Base-by-base conservation (phyloP, 805 yeast species). In the Candida hispaniensis region DNA sequence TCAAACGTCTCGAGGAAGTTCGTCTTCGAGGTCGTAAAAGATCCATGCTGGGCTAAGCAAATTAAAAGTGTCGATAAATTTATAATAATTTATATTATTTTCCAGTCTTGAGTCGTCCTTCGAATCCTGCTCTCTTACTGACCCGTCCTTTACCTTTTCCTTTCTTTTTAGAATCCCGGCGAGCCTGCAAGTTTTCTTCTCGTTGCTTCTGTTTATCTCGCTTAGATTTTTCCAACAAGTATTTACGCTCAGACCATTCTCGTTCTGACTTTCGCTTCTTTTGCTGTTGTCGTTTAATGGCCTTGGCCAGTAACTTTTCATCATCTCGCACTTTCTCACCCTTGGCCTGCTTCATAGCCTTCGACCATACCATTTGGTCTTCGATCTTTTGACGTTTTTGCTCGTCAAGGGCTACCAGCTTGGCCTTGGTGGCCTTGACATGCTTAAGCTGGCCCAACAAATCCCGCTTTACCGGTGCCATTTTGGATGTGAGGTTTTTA, bases 21-120 rank as follows among this genome's bases (percentile, higher is more conserved):
- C 64, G 97, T 49, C 55, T 79, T 61, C 72, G 98, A 52, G 98
- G 98, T 1, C 68, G 98, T 46, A 91, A 91, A 68, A 71, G 98
- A 56, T 79, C 93, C 40, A 82, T 88, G 94, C 59, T 86, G 30
- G 98, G 98, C 11, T 76, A 48, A 30, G 14, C 26, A 6, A 24
- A 7, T 7, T 17, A 8, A 4, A 13, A n/a, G n/a, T n/a, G n/a
- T n/a, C n/a, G n/a, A n/a, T 19, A 19, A 19, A 19, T 8, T 19
- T n/a, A 19, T 19, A 9, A 8, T 19, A 19, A 19, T n/a, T 19
- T 19, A 8, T 19, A 19, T 26, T 20, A 32, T 39, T 45, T 10
- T 22, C n/a, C n/a, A n/a, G n/a, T 30, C 22, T 34, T 40, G 15
- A 29, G 11, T 9, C 46, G 27, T 13, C 96, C 95, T 63, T 85